These are phyloP conservation scores for Septoria linicola DNA, from an alignment of 2,329 filamentous ascomycete species.

Conservation along the genomic window DNA sequence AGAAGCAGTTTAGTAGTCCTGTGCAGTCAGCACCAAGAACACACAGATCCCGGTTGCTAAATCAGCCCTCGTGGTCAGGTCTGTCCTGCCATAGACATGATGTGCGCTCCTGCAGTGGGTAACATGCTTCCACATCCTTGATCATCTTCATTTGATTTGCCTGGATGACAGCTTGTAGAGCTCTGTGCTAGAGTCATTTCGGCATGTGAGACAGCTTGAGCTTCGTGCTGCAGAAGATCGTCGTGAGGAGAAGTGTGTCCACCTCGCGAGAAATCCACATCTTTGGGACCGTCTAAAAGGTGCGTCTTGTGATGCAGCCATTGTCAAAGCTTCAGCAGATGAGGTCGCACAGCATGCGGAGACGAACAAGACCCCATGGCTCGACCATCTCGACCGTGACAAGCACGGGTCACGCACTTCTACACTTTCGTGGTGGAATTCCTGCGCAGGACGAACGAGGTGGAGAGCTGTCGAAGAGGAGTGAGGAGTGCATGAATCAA, in stretches of 20 bases:
- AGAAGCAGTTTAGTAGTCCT: background rate
- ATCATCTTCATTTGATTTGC: conserved; percentile 15
- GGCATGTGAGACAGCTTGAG: background rate
- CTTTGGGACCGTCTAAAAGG: background rate
- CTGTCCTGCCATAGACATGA: too few relatives aligned
- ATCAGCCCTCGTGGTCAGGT: too few relatives aligned
- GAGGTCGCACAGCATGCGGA: conserved; percentile 1
- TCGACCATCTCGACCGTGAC: too few relatives aligned
- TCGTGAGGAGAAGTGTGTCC: too few relatives aligned
- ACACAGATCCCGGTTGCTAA: background rate
- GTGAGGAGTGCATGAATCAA: too few relatives aligned
- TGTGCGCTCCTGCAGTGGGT: conserved; percentile 8
- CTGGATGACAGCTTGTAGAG: conserved; percentile 3
- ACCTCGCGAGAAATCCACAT: too few relatives aligned
- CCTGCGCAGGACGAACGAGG: too few relatives aligned
- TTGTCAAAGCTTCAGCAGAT: background rate
- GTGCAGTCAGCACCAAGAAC: background rate
- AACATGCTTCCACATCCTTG: conserved; percentile 1
- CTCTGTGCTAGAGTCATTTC: too few relatives aligned
- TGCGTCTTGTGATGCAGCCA: background rate
- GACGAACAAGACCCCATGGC: background rate
- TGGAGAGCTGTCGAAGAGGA: too few relatives aligned
- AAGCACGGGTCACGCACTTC: too few relatives aligned
- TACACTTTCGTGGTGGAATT: too few relatives aligned
- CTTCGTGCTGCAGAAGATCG: conserved; percentile 1